Base-by-base conservation (phyloP, 768 basidiomycete genomes). In the Punctularia strigosozonata region DNA sequence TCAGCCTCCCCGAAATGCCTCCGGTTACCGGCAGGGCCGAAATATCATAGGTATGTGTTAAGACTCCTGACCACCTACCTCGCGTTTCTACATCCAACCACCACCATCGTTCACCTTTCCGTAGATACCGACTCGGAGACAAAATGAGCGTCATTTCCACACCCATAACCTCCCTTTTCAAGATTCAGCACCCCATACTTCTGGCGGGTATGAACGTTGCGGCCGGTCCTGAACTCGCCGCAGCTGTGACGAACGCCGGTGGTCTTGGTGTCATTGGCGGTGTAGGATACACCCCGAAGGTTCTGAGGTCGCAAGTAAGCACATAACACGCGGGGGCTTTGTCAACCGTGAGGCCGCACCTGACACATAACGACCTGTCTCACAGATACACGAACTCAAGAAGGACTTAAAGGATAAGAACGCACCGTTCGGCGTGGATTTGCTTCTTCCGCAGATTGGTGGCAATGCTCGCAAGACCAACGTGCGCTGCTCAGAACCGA, bases 231-330 rank as follows among this genome's bases (percentile, higher is more conserved):
- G 88, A 91, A 56, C 75, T 92, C 19, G 90, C 89, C 14, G 91
- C 90, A 28, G 90, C 87, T 26, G 90, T 94, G 41, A 88, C 87
- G 31, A 95, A 94, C 51, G 91, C 89, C 20, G 90, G 91, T 35
- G 91, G 91, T 37, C 49, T 95, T 31, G 91, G 91, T 45, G 88
- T 94, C 37, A 88, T 97, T 44, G 91, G 91, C 25, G 91, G 91
- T 39, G 67, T 83, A 23, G 86, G 86, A 1, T 90, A 82, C 54
- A 87, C 88, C 3, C 84, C 84, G 17, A 84, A 82, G 57, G 67
- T 85, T 37, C 69, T 90, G 18, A 74, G 80, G 31, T 65, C 73
- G 49, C 88, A 89, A 68, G 86, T 85, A 44, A 34, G 33, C 10
- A 8, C 10, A 30, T 30, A 15, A 10, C 10, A n/a, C n/a, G n/a